These are phyloP conservation scores for Barnettozyma vustinii DNA, from an alignment of 805 yeast species.

Conservation along the genomic window DNA sequence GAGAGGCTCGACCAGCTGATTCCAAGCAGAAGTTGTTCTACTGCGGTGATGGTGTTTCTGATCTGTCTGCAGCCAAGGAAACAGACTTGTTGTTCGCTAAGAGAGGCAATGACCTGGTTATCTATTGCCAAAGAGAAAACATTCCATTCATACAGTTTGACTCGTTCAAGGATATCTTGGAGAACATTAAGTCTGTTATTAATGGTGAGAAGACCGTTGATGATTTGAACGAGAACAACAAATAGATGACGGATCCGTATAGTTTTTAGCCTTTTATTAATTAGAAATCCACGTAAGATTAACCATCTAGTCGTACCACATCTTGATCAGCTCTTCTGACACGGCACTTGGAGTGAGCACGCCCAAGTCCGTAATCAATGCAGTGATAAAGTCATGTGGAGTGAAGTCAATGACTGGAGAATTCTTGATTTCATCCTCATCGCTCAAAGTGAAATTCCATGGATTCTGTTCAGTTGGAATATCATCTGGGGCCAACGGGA, in stretches of 20 bases:
- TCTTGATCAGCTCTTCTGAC: conserved; percentile 94
- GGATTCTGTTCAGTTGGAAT: conserved; percentile 56
- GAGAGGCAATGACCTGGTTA: conserved; percentile 83
- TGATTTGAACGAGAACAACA: conserved; percentile 29
- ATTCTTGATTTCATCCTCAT: conserved; percentile 33
- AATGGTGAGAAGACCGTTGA: conserved; percentile 34
- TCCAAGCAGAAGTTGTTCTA: conserved; percentile 70
- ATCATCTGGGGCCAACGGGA: conserved; percentile 90
- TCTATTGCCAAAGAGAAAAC: conserved; percentile 71
- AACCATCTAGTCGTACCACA: conserved; percentile 79
- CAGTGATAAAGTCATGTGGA: conserved; percentile 92
- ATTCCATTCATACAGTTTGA: conserved; percentile 85
- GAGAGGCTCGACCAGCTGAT: conserved; percentile 24
- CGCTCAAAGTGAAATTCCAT: conserved; percentile 37
- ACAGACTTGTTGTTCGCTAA: conserved; percentile 92
- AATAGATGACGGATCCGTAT: neutral
- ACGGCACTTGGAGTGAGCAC: conserved; percentile 97
- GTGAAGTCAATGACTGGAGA: conserved; percentile 81
- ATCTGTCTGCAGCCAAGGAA: conserved; percentile 90
- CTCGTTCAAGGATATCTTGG: conserved; percentile 67
- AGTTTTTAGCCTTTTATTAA: neutral
- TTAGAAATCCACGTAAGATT: neutral
- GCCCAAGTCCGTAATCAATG: conserved; percentile 92
- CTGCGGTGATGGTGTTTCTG: conserved; percentile 98
- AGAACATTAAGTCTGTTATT: conserved; percentile 51